Conservation (phyloP, 495 filamentous ascomycete species). For the Pyrenula aspistea region DNA sequence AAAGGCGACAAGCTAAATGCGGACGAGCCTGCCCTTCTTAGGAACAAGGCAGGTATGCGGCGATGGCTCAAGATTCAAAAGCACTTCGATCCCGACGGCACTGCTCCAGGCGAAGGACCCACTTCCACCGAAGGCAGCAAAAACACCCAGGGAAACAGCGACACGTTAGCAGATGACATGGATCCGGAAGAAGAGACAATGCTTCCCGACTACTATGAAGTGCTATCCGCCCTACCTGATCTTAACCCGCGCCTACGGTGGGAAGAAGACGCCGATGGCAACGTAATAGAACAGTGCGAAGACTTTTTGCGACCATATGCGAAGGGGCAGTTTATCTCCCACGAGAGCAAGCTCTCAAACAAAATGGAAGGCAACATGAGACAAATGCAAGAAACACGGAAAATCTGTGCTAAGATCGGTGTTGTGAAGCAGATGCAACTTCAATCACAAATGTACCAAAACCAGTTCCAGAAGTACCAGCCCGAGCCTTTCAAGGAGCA, state of each 20-base stretch:
- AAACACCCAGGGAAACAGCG: conserved; percentile 36
- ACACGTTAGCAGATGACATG: conserved; percentile 84
- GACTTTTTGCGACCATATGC: conserved; percentile 67
- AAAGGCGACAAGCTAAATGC: conserved; percentile 69
- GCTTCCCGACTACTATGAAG: conserved; percentile 89
- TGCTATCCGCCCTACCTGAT: conserved; percentile 75
- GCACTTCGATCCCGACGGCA: conserved; percentile 39
- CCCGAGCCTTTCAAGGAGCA: conserved; percentile 80
- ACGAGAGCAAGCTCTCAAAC: conserved; percentile 59
- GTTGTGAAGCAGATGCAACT: conserved; percentile 99
- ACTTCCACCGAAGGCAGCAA: conserved; percentile 26
- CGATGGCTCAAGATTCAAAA: conserved; percentile 68
- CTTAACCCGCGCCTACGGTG: conserved; percentile 63
- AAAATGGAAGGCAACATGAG: conserved; percentile 83
- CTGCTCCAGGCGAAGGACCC: conserved; percentile 33
- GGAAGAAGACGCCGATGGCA: conserved; percentile 75
- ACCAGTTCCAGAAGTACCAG: conserved; percentile 96
- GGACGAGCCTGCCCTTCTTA: conserved; percentile 76
- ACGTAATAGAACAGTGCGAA: conserved; percentile 74
- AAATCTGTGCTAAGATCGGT: conserved; percentile 88
- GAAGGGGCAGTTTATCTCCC: conserved; percentile 63
- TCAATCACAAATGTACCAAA: conserved; percentile 95
- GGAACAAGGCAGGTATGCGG: conserved; percentile 68
- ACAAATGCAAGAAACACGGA: conserved; percentile 94
- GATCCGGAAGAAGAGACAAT: conserved; percentile 69